Percentiles rank a stretch among this genome's conserved stretches.
Conservation (phyloP, 352 stramenopile species). For the Bremia lactucae region DNA sequence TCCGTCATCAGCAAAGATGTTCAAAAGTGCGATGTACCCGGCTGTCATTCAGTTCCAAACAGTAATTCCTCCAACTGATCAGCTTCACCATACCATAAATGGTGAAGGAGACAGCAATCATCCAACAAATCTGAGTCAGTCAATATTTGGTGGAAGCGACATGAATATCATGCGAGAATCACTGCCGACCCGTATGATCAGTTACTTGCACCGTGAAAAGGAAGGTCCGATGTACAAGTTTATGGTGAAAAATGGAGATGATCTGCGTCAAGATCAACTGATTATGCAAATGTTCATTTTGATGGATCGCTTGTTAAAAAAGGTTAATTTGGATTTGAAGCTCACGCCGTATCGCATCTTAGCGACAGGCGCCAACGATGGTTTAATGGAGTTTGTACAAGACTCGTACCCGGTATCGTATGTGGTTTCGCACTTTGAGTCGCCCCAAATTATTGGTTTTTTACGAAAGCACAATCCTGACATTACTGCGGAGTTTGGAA, state of each 20-base stretch:
- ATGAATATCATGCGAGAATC: slow-evolving; percentile 54
- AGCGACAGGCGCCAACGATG: slow-evolving; percentile 81
- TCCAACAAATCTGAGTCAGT: slow-evolving; percentile 25
- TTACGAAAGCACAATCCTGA: slow-evolving; percentile 82
- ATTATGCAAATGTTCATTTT: slow-evolving; percentile 99
- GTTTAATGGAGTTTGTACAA: slow-evolving; percentile 96
- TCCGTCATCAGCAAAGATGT: slow-evolving; percentile 90
- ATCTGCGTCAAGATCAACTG: slow-evolving; percentile 99
- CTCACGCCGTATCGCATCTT: slow-evolving; percentile 94
- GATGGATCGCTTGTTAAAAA: slow-evolving; percentile 98
- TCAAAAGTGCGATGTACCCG: slow-evolving; percentile 97
- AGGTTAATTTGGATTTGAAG: slow-evolving; percentile 96
- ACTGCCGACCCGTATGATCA: slow-evolving; percentile 60
- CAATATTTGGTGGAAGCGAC: slow-evolving; percentile 44
- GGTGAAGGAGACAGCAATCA: slow-evolving; percentile 12
- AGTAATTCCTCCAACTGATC: slow-evolving; percentile 39
- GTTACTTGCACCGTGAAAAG: slow-evolving; percentile 67
- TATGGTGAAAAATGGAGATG: slow-evolving; percentile 99
- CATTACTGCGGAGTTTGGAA: slow-evolving; percentile 70
- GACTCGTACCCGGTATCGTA: slow-evolving; percentile 93
- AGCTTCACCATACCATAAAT: slow-evolving; percentile 16
- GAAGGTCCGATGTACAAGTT: slow-evolving; percentile 90
- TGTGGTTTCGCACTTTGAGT: slow-evolving; percentile 91
- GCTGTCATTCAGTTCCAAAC: slow-evolving; percentile 94
- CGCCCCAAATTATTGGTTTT: slow-evolving; percentile 86